These are phyloP conservation scores for Neurospora sp. DNA, from an alignment of 495 filamentous ascomycete genomes.

Conservation along the genomic window DNA sequence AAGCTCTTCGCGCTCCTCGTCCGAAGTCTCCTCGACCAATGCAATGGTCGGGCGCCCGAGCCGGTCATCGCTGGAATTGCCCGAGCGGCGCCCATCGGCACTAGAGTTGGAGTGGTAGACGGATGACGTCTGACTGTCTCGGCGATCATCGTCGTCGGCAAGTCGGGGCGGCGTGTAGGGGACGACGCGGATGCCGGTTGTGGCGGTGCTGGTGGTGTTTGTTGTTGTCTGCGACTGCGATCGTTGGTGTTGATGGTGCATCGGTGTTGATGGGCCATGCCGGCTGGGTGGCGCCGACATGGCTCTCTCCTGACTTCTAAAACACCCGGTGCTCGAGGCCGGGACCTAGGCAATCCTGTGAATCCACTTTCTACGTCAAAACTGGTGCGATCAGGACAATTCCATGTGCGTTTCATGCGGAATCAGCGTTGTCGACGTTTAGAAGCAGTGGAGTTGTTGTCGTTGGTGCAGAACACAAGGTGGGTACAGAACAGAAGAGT, in stretches of 20 bases:
- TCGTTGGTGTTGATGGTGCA: constrained; percentile 48
- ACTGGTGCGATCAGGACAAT: constrained; percentile 17
- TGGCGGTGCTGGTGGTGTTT: constrained; percentile 9
- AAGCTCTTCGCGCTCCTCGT: neutral
- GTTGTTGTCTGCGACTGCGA: constrained; percentile 43
- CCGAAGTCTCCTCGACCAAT: neutral
- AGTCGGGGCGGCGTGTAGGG: constrained; percentile 40
- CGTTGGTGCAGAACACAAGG: neutral
- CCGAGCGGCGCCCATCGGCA: constrained; percentile 9
- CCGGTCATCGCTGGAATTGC: constrained; percentile 13
- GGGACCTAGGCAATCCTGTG: constrained; percentile 16
- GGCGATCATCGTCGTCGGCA: constrained; percentile 19
- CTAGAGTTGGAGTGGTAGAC: constrained; percentile 4
- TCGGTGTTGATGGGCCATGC: constrained; percentile 31
- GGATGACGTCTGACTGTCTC: constrained; percentile 23
- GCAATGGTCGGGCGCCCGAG: neutral
- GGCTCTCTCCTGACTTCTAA: constrained; percentile 15
- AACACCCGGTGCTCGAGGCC: constrained; percentile 18
- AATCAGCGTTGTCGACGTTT: constrained; percentile 1
- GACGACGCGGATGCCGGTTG: constrained; percentile 38
- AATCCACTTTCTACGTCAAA: constrained; percentile 15
- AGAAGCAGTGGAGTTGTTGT: neutral
- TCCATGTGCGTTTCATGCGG: constrained; percentile 25
- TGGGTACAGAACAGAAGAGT: neutral
- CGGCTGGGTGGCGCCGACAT: constrained; percentile 27